Evolutionary conservation across 2,329 filamentous ascomycete genomes (phyloP), one percentile per base, ranked within the genome.

Genomic region (Drechslera avenae): DNA sequence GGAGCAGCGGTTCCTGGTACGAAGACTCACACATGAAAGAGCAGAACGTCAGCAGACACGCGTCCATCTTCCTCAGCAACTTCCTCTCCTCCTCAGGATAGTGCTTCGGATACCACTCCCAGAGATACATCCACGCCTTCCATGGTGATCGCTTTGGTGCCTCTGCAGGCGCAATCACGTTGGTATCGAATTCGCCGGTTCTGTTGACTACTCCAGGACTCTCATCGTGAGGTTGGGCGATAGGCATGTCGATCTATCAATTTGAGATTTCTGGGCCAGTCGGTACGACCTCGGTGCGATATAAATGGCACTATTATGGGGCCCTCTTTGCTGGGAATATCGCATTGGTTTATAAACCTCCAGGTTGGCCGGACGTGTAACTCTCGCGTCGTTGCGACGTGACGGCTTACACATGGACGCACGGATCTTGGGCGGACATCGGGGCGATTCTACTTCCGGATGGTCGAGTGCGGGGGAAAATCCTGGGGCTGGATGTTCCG

Each of bases 91-190:
- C 66, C 9, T 56, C 61, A 2, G 71, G 64, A 32, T 73, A 73
- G 39, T 69, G 65, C 16, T 60, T 63, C 3, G 71, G 71, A 39
- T 73, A 73, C 71, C 71, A 73, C 42, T 73, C 68, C 69, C 67
- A 71, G 1, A 72, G 63, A 21, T 72, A 72, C 66, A 72, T 69
- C 68, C 68, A 72, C 0, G 69, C 69, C 41, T 70, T 72, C 69
- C 69, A 72, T 46, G 69, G 68, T 6, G 68, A 71, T n/a, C 68
- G 60, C 51, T 67, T 68, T 14, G 69, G 69, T 2, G 69, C 69
- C 34, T 70, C 67, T 5, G 57, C 61, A 19, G 69, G 69, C 18
- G 69, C 69, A 39, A 72, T 71, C 7, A 66, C 57, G 48, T 57
- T 66, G 16, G 57, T 64, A 42, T 63, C 59, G 40, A 64, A 63